These are phyloP conservation scores for Dactylellina leptospora DNA, from an alignment of 2,329 filamentous ascomycete genomes.

Conservation along the genomic window DNA sequence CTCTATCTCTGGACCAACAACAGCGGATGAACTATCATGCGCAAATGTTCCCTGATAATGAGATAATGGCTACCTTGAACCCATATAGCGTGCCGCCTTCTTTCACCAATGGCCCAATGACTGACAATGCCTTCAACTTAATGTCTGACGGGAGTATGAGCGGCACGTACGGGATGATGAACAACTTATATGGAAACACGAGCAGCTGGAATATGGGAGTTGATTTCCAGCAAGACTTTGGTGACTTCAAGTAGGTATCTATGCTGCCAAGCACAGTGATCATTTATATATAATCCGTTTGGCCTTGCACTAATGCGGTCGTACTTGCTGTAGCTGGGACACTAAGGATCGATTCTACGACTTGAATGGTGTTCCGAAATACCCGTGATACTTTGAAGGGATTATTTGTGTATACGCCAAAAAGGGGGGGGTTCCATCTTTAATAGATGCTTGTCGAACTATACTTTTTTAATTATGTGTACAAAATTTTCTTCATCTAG, in stretches of 20 bases:
- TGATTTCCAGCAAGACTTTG: constrained; percentile 37
- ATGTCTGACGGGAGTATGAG: constrained; percentile 14
- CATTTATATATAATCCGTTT: too few relatives aligned
- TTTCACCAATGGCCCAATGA: constrained; percentile 13
- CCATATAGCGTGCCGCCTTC: constrained; percentile 11
- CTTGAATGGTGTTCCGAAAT: constrained; percentile 39
- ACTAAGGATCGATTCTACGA: constrained; percentile 35
- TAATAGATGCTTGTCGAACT: constrained; percentile 5
- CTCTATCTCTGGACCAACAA: constrained; percentile 19
- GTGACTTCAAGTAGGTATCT: constrained; percentile 32
- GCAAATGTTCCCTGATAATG: constrained; percentile 28
- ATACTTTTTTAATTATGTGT: too few relatives aligned
- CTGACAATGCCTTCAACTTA: constrained; percentile 25
- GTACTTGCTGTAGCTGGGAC: constrained; percentile 30
- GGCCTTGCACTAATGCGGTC: too few relatives aligned
- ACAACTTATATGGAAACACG: constrained; percentile 11
- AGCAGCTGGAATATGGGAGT: constrained; percentile 38
- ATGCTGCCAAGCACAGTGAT: too few relatives aligned
- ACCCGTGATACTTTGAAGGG: constrained; percentile 20
- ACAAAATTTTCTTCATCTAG: too few relatives aligned
- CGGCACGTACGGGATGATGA: constrained; percentile 16
- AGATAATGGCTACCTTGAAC: constrained; percentile 25
- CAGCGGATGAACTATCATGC: constrained; percentile 9
- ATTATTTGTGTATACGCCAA: constrained; percentile 8
- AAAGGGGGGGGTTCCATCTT: not conserved